A percentile compares a stretch with the other conserved stretches of the same genome.
Conservation (phyloP, 257 asterid genomes). For the Solanum clarkiae region DNA sequence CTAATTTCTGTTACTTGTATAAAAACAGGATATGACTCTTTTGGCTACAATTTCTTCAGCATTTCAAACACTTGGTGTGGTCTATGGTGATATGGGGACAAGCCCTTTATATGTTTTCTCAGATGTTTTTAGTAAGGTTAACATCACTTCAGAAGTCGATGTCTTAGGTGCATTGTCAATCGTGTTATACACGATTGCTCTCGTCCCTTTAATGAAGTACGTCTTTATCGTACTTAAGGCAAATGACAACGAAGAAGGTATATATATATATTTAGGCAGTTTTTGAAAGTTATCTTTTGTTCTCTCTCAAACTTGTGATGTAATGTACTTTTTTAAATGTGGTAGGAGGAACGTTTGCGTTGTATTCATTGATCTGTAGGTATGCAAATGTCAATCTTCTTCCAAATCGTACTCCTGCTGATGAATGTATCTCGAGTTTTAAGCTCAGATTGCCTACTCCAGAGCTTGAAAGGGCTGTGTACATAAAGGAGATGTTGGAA, state of each 20-base stretch:
- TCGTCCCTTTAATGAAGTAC: conserved; percentile 66
- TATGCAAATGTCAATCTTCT: conserved; percentile 89
- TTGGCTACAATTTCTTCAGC: conserved; percentile 67
- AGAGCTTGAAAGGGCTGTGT: conserved; percentile 83
- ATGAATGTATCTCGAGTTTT: conserved; percentile 80
- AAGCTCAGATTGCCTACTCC: conserved; percentile 90
- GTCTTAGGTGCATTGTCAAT: conserved; percentile 83
- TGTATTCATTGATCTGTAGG: conserved; percentile 83
- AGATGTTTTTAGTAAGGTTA: conserved; percentile 78
- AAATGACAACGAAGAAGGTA: conserved; percentile 94
- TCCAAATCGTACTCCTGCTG: conserved; percentile 77
- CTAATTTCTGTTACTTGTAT: background rate
- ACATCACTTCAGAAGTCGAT: conserved; percentile 74
- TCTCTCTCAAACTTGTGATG: background rate
- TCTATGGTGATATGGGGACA: conserved; percentile 95
- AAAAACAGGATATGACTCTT: conserved; percentile 48
- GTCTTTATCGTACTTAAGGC: conserved; percentile 90
- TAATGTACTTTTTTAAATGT: conserved; percentile 11
- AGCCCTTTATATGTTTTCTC: conserved; percentile 86
- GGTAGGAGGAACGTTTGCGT: conserved; percentile 95
- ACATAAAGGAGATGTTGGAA: conserved; percentile 69
- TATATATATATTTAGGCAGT: background rate
- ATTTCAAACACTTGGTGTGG: conserved; percentile 97
- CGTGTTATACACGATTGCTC: conserved; percentile 89
- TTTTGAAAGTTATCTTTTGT: background rate